Base-by-base conservation (phyloP, 1,284 basidiomycete species). In the Mycena citricolor region DNA sequence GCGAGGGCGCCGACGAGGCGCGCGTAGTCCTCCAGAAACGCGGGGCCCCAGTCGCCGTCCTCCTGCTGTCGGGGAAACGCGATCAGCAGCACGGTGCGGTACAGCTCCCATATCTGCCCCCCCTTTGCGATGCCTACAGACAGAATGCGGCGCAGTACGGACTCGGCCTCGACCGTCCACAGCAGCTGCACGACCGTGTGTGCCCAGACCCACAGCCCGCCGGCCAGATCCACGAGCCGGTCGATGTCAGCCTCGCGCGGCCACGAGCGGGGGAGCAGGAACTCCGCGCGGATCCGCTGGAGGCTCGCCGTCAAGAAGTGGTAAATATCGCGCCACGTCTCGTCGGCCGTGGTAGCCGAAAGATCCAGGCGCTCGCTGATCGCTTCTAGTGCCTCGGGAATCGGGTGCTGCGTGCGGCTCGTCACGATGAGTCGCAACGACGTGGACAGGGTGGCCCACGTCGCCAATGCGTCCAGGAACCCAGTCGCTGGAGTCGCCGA, bases 151-250 rank as follows among this genome's bases (percentile, higher is more conserved):
- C 42, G 26, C 12, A 62, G 36, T 17, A 47, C 48, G 4, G 45
- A 35, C 14, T 50, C 41, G 0, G 59, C 56, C n/a, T 55, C 34
- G 1, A 57, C 57, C 16, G 44, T 42, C 20, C 55, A 48, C 16
- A 62, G 28, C 28, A 61, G 60, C 8, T 55, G 44, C 0, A 55
- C 37, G 5, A 55, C 51, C 8, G 60, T 62, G 24, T 51, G 52
- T 2, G 61, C 60, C 61, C 61, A 63, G 21, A 61, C 51, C 36
- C 61, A 63, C 0, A 62, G 44, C 2, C 61, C 62, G 4, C 53
- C 57, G 16, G 62, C 59, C 16, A 47, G 32, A 5, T 2, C 31
- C 8, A 14, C 31, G 5, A 36, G 33, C 16, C 7, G 7, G 13
- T 36, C 7, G 14, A 36, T 8, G 19, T 36, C 7, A 8, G 33